These are phyloP conservation scores for Parastagonospora nodorum DNA, from an alignment of 2,329 filamentous ascomycete species.

Conservation along the genomic window DNA sequence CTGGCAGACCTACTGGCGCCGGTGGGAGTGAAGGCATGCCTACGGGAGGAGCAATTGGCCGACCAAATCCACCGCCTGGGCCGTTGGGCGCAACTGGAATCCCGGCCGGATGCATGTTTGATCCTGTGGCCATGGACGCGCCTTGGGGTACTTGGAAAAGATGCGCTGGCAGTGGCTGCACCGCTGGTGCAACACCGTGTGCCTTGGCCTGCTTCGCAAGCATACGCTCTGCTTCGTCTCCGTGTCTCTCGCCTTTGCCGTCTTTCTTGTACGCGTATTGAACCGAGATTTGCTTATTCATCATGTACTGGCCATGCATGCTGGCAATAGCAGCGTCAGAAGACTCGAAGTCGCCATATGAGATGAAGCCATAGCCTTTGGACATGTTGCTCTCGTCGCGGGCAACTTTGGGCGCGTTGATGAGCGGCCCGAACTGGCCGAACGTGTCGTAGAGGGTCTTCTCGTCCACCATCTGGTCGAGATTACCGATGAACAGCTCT, in stretches of 20 bases:
- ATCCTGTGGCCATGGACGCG: constrained; percentile 33
- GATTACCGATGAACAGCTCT: constrained; percentile 94
- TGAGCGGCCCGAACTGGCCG: constrained; percentile 83
- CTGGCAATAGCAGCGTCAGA: constrained; percentile 89
- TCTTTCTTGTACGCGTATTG: constrained; percentile 99
- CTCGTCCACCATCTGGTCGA: constrained; percentile 93
- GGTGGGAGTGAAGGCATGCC: constrained; percentile 59
- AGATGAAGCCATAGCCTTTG: constrained; percentile 97
- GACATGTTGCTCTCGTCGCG: constrained; percentile 85
- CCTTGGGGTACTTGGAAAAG: constrained; percentile 59
- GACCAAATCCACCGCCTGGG: constrained; percentile 32
- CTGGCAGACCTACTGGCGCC: constrained; percentile 65
- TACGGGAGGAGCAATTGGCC: constrained; percentile 20
- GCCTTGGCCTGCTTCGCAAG: constrained; percentile 91
- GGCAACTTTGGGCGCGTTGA: constrained; percentile 83
- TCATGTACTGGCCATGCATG: constrained; percentile 95
- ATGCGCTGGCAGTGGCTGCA: constrained; percentile 74
- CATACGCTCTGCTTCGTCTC: constrained; percentile 89
- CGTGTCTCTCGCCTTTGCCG: constrained; percentile 93
- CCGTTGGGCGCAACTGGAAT: constrained; percentile 24
- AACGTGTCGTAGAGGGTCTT: constrained; percentile 96
- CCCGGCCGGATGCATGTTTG: constrained; percentile 45
- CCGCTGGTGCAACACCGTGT: constrained; percentile 85
- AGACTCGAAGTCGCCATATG: constrained; percentile 89
- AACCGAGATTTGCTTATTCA: constrained; percentile 95